phyloP scores from a whole-genome alignment of 2,329 filamentous ascomycete species.

The Diaporthe ilicicola region DNA sequence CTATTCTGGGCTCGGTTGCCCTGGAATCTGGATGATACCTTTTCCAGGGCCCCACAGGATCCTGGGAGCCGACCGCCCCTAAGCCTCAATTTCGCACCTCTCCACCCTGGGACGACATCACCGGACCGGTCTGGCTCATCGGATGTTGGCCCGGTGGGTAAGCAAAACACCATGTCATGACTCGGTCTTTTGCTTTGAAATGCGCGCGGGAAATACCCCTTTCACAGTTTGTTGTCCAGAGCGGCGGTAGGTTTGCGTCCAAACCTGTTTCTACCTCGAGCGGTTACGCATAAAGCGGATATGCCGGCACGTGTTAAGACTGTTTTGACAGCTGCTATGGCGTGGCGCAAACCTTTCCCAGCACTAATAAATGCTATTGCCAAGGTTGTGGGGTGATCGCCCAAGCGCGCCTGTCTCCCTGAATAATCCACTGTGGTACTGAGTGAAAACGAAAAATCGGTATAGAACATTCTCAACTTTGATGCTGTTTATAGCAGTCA shows the following conservation, averaged over 20 bases:
- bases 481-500: background rate
- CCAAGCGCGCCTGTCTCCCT: background rate
- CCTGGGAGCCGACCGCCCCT: background rate
- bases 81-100: slow-evolving; percentile 14
- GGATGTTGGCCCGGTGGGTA: background rate
- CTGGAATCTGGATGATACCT: slow-evolving; percentile 6
- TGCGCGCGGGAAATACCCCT: background rate
- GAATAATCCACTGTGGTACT: background rate
- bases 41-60: background rate
- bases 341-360: background rate
- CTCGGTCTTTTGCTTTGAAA: background rate
- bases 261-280: slow-evolving; percentile 9
- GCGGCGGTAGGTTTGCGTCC: background rate
- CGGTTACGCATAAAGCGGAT: background rate
- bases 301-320: background rate
- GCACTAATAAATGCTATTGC: background rate
- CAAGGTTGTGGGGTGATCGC: slow-evolving; percentile 7
- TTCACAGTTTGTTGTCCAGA: background rate
- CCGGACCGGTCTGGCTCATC: background rate
- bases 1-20: background rate
- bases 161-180: background rate
- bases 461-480: background rate
- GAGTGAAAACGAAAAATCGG: background rate
- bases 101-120: background rate
- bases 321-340: background rate